These are phyloP conservation scores for Erucastrum elatum DNA, from an alignment of 345 rosid genomes.

Conservation along the genomic window DNA sequence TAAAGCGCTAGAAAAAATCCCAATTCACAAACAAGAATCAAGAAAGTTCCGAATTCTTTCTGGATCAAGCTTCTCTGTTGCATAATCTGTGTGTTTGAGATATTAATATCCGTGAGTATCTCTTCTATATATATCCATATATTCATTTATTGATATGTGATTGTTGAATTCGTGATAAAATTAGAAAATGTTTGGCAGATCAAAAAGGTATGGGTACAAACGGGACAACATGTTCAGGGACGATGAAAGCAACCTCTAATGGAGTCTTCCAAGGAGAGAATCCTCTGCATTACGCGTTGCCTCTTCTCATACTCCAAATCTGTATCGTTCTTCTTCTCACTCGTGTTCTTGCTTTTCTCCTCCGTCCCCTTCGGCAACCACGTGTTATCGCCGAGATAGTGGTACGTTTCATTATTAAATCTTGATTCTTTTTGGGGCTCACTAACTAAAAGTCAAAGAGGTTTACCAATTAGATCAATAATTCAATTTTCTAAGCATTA, in stretches of 20 bases:
- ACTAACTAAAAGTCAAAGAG: slow-evolving; percentile 19
- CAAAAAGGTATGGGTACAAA: slow-evolving; percentile 31
- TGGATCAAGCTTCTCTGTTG: too few relatives aligned
- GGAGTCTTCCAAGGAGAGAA: slow-evolving; percentile 82
- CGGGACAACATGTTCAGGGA: slow-evolving; percentile 43
- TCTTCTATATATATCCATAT: too few relatives aligned
- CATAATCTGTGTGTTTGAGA: too few relatives aligned
- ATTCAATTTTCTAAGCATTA: background rate
- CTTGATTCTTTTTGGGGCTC: background rate
- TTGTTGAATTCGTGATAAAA: too few relatives aligned
- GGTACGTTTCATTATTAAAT: slow-evolving; percentile 41
- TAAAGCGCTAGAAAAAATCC: too few relatives aligned
- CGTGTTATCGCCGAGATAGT: slow-evolving; percentile 95
- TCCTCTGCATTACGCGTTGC: slow-evolving; percentile 74
- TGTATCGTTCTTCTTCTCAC: slow-evolving; percentile 76
- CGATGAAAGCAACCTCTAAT: slow-evolving; percentile 86
- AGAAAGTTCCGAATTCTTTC: too few relatives aligned
- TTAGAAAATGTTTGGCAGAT: background rate
- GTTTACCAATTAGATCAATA: background rate
- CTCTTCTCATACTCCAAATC: slow-evolving; percentile 83
- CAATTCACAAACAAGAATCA: too few relatives aligned
- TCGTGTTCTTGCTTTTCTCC: slow-evolving; percentile 68
- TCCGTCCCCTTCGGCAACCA: slow-evolving; percentile 81
- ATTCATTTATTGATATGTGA: too few relatives aligned
- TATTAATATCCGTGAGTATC: too few relatives aligned